These are phyloP conservation scores for Cordyceps fumosorosea DNA, from an alignment of 2,329 filamentous ascomycete species.

Conservation along the genomic window DNA sequence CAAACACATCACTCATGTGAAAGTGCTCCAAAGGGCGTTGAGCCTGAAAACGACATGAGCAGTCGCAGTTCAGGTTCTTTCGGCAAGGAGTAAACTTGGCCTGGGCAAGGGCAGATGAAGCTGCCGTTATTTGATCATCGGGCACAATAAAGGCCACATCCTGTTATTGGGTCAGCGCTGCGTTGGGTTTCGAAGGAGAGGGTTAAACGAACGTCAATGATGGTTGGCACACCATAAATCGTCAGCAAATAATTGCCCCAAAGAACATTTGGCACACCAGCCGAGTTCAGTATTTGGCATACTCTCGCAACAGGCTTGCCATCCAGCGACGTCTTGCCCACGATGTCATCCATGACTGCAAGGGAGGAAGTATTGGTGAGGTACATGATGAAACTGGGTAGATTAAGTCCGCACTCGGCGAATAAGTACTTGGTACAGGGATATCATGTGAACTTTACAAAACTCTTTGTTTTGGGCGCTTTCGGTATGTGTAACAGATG, in stretches of 20 bases:
- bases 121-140: not conserved
- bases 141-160: slow-evolving; percentile 1
- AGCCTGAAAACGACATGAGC: not conserved
- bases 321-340: not conserved
- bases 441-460: not conserved
- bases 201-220: not conserved
- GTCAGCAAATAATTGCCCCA: not conserved
- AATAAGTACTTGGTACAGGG: not conserved
- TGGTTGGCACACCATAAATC: not conserved
- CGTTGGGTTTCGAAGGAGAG: not conserved
- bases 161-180: not conserved
- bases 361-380: not conserved
- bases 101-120: not conserved
- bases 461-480: not conserved
- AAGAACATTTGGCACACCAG: slow-evolving; percentile 1
- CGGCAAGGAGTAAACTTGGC: not conserved
- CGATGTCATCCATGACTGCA: not conserved
- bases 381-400: not conserved
- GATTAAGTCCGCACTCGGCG: not conserved
- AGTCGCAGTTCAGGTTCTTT: not conserved
- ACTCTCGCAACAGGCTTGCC: not conserved
- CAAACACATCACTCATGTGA: slow-evolving; percentile 2
- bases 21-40: not conserved
- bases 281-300: not conserved
- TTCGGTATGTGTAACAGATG: not conserved